Percentiles rank a stretch among this genome's conserved stretches.
These are phyloP conservation scores for Colletotrichum sp. DNA, from an alignment of 2,329 filamentous ascomycete genomes.

Conservation along the genomic window DNA sequence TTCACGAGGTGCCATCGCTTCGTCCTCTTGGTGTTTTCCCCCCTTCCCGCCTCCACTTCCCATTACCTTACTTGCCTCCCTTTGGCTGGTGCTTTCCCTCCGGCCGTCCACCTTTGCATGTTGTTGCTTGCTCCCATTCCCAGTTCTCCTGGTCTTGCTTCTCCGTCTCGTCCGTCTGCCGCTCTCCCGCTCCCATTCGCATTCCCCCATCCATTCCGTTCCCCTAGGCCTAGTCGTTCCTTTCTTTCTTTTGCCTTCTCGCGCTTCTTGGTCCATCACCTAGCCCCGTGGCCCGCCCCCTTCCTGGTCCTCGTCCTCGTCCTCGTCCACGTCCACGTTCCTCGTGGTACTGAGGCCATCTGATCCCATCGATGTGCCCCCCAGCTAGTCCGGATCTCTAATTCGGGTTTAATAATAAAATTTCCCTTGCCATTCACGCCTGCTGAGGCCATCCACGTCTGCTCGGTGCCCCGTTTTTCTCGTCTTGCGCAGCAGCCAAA, in stretches of 20 bases:
- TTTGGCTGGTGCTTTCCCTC: conserved; percentile 23
- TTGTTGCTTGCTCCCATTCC: conserved; percentile 26
- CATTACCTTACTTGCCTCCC: conserved; percentile 11
- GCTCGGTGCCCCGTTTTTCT: conserved; percentile 53
- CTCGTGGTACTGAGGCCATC: conserved; percentile 21
- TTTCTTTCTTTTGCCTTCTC: background rate
- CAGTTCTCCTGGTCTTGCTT: conserved; percentile 23
- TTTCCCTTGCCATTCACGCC: conserved; percentile 34
- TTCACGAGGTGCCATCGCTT: conserved; percentile 14
- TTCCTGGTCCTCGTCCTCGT: background rate
- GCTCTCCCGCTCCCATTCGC: conserved; percentile 9
- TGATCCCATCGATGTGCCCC: conserved; percentile 20
- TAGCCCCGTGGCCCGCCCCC: background rate
- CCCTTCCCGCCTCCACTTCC: conserved; percentile 13
- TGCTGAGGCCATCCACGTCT: conserved; percentile 22
- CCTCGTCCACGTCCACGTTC: conserved; percentile 22
- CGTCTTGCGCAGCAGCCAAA: conserved; percentile 38
- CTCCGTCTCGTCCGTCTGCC: background rate
- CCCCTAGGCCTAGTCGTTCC: background rate
- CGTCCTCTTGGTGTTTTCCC: conserved; percentile 20
- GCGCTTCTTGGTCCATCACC: background rate
- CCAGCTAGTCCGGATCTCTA: conserved; percentile 21
- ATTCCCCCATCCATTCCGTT: conserved; percentile 14
- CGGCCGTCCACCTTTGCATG: conserved; percentile 15
- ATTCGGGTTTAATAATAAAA: conserved; percentile 35